Evolutionary conservation across 2,329 filamentous ascomycete species (phyloP).

Genomic region (Aspergillus pseudoglaucus): DNA sequence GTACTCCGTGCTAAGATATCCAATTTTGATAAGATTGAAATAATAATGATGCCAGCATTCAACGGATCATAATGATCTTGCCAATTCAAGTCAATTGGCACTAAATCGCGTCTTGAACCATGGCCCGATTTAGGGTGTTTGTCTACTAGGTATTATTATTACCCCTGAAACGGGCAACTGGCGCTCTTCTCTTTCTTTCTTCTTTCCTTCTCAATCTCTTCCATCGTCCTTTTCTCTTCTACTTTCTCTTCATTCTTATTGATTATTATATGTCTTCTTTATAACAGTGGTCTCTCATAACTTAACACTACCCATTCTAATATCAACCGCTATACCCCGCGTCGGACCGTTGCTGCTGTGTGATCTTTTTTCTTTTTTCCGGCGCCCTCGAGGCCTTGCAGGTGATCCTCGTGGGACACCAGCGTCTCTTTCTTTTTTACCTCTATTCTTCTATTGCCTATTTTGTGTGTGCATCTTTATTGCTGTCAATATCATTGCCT

Average conservation of each 20-base stretch:
- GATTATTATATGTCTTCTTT: not conserved
- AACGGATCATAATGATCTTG: no score
- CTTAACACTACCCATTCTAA: no score
- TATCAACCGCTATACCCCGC: no score
- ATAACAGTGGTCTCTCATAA: no score
- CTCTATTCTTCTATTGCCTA: slow-evolving; percentile 1
- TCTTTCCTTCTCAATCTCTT: slow-evolving; percentile 1
- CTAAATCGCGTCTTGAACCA: no score
- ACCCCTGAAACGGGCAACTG: no score
- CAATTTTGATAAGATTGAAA: no score
- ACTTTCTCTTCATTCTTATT: not conserved
- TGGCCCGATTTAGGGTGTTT: no score
- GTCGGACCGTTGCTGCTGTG: slow-evolving; percentile 4
- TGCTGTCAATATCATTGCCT: not conserved
- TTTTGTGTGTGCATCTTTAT: slow-evolving; percentile 2
- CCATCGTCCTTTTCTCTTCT: not conserved
- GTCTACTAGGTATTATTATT: no score
- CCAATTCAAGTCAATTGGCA: no score
- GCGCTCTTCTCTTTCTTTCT: slow-evolving; percentile 1
- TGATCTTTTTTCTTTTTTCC: slow-evolving; percentile 6
- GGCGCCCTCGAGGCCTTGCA: slow-evolving; percentile 10
- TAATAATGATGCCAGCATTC: no score
- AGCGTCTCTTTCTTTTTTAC: slow-evolving; percentile 6
- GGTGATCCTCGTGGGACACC: not conserved
- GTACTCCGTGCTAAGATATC: no score